Evolutionary conservation across 2,329 filamentous ascomycete genomes (phyloP).

Genomic region (Fusarium sp.): DNA sequence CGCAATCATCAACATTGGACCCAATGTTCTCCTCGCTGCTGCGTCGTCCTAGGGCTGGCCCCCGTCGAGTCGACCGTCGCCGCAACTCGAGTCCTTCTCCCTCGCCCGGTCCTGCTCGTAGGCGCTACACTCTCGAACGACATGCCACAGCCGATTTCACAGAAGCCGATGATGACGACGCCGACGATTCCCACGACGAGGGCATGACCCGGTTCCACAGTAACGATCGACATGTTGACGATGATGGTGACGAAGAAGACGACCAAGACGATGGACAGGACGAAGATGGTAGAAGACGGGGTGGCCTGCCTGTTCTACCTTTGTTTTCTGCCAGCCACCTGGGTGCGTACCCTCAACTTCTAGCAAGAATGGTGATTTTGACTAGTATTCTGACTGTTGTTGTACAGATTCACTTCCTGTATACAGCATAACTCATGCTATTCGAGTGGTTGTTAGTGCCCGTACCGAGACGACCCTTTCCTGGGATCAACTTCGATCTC

Average conservation of each 20-base stretch:
- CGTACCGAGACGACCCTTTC: constrained; percentile 92
- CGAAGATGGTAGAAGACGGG: constrained; percentile 55
- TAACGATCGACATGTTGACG: constrained; percentile 40
- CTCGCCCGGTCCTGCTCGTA: constrained; percentile 47
- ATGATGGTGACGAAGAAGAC: constrained; percentile 62
- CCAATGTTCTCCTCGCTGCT: constrained; percentile 54
- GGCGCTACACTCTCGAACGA: constrained; percentile 47
- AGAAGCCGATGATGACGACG: constrained; percentile 68
- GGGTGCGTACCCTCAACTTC: constrained; percentile 60
- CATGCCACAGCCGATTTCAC: constrained; percentile 75
- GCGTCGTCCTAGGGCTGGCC: constrained; percentile 48
- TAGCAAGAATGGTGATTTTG: not conserved
- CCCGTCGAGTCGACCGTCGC: constrained; percentile 49
- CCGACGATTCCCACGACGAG: constrained; percentile 56
- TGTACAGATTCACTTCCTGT: constrained; percentile 82
- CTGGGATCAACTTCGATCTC: constrained; percentile 96
- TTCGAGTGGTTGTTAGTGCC: constrained; percentile 84
- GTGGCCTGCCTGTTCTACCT: constrained; percentile 67
- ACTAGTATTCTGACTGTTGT: constrained; percentile 14
- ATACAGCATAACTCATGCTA: constrained; percentile 90
- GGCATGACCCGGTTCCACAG: constrained; percentile 39
- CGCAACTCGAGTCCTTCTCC: constrained; percentile 46
- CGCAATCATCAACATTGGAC: constrained; percentile 25
- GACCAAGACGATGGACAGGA: constrained; percentile 54
- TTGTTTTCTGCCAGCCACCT: constrained; percentile 85